Conservation (phyloP, 2,329 filamentous ascomycete species). For the Didymella pomorum region DNA sequence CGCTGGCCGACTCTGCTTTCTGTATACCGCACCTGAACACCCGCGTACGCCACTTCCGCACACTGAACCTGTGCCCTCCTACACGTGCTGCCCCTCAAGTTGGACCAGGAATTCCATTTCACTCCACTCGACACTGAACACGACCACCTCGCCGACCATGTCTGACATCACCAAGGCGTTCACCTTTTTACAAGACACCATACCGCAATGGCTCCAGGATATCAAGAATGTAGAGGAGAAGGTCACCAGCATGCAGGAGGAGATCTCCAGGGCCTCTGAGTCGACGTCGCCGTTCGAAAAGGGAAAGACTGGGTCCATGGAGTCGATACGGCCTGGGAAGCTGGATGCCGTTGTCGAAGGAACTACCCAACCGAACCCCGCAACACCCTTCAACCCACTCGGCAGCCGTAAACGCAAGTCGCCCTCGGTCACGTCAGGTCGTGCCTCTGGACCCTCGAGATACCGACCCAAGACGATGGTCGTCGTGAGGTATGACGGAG, state of each 20-base stretch:
- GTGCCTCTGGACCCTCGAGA: constrained; percentile 56
- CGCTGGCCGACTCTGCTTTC: constrained; percentile 24
- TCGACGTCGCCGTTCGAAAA: constrained; percentile 40
- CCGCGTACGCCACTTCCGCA: constrained; percentile 11
- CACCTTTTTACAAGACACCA: constrained; percentile 48
- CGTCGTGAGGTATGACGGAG: constrained; percentile 91
- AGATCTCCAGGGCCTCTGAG: constrained; percentile 42
- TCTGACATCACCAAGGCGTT: constrained; percentile 51
- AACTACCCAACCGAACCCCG: constrained; percentile 20
- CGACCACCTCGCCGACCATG: constrained; percentile 37
- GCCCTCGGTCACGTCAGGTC: constrained; percentile 51
- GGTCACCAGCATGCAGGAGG: constrained; percentile 45
- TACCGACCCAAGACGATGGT: constrained; percentile 78
- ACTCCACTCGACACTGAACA: background rate
- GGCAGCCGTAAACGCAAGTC: constrained; percentile 54
- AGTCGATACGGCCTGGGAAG: constrained; percentile 45
- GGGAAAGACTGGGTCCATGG: constrained; percentile 46
- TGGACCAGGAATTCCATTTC: background rate
- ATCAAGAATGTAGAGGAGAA: constrained; percentile 44
- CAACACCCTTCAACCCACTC: constrained; percentile 27
- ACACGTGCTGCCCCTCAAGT: constrained; percentile 6
- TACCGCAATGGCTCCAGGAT: constrained; percentile 50
- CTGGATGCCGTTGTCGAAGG: constrained; percentile 37
- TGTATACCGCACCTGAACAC: constrained; percentile 2
- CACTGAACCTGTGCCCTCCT: constrained; percentile 4